These are phyloP conservation scores for Psidium friedrichsthalianum DNA, from an alignment of 345 rosid genomes.

Conservation along the genomic window DNA sequence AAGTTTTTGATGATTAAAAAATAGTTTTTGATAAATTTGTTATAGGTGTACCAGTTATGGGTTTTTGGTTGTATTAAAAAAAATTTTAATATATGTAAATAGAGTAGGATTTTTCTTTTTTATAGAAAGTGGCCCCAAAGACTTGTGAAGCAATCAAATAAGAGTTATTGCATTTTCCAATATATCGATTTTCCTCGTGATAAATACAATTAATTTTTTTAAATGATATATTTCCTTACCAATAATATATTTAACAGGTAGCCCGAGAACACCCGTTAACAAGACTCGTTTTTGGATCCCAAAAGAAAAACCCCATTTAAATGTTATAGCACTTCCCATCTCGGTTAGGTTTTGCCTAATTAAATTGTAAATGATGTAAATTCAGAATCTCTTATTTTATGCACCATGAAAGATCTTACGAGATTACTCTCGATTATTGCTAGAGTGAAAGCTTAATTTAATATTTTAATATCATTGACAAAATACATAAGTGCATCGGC, in stretches of 20 bases:
- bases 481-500: neutral
- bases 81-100: no score
- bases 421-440: neutral
- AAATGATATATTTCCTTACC: neutral
- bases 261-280: fast-evolving
- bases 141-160: neutral
- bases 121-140: neutral
- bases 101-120: neutral
- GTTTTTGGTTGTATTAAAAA: no score
- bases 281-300: no score
- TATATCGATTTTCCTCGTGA: neutral
- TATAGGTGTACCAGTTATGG: no score
- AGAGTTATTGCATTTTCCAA: neutral
- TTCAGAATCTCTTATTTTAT: neutral
- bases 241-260: neutral
- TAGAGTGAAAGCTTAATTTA: neutral
- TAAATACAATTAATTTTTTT: neutral
- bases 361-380: neutral
- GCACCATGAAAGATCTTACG: neutral
- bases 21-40: no score
- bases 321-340: neutral
- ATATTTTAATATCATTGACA: neutral
- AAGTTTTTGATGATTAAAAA: no score
- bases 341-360: neutral
- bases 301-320: neutral